Evolutionary conservation across 2,329 filamentous ascomycete species (phyloP), one percentile per base, ranked within the genome.

Genomic region (Fusarium musae): DNA sequence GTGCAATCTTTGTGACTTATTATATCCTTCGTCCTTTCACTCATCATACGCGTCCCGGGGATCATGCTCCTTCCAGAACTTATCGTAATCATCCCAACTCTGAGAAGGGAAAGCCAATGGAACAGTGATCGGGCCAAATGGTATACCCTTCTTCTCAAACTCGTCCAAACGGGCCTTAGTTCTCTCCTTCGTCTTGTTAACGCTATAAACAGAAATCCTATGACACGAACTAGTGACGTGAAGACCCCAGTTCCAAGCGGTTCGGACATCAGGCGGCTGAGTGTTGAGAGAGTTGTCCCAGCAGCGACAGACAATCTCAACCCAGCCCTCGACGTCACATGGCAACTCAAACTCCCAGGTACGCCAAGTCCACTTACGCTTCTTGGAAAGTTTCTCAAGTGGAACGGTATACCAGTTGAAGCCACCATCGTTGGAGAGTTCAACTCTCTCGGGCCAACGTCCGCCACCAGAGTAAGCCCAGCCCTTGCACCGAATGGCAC

Each of bases 151-250:
- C 21, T 85, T 79, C 65, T 90, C 85, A 36, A 92, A 82, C 69
- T 86, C 79, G 47, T 85, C 84, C 21, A 92, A 80, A 1, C 89
- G 82, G 37, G 80, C 80, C 23, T 83, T 84, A 0, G 89, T 92
- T 6, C 72, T 70, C 2, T 85, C 83, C 40, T 82, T 84, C 4
- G 80, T 83, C 73, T 81, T 85, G 79, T 92, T 92, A 59, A 92
- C 85, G 73, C 89, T 92, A 79, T 91, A 92, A 11, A 92, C 79
- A 57, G 85, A 87, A 73, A 92, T 84, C 3, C 89, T 84, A 69
- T 92, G 91, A 63, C 87, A 90, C 1, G 86, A 89, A 11, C 85
- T 88, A 0, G 90, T 92, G 7, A 92, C 89, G 75, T 92, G 90
- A 26, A 92, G 80, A 21, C 88, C 90, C 89, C 89, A 92, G 75